Conservation (phyloP, 129 eudicot genomes). For the Pulicaria dysenterica region DNA sequence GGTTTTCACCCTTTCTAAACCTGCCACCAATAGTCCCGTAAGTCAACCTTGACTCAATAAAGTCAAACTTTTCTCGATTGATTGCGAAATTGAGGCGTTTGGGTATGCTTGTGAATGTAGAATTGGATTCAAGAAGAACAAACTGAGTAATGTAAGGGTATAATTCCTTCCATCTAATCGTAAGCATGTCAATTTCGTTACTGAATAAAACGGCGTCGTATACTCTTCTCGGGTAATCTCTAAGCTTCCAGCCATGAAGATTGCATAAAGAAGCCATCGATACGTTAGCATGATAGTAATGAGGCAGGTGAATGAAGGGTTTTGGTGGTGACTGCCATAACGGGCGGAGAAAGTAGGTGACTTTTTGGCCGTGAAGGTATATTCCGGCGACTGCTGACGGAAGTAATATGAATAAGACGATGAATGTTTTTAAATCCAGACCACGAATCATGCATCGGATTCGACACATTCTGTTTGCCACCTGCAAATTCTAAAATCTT, state of each 20-base stretch:
- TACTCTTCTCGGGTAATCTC: slow-evolving; percentile 70
- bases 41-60: slow-evolving; percentile 65
- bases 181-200: slow-evolving; percentile 79
- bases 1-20: slow-evolving; percentile 67
- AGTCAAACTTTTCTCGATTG: slow-evolving; percentile 53
- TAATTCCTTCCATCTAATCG: slow-evolving; percentile 70
- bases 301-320: slow-evolving; percentile 58
- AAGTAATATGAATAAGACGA: slow-evolving; percentile 41
- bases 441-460: slow-evolving; percentile 49
- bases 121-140: slow-evolving; percentile 72
- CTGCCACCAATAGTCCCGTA: slow-evolving; percentile 71
- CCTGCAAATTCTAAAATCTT: slow-evolving; percentile 21
- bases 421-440: slow-evolving; percentile 44
- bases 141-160: slow-evolving; percentile 75
- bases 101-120: slow-evolving; percentile 65
- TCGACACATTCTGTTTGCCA: slow-evolving; percentile 43
- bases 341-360: slow-evolving; percentile 66
- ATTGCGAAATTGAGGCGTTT: slow-evolving; percentile 50
- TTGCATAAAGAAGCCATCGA: slow-evolving; percentile 63
- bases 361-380: slow-evolving; percentile 66
- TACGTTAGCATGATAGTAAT: slow-evolving; percentile 61
- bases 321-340: slow-evolving; percentile 82
- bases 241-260: slow-evolving; percentile 73
- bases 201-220: slow-evolving; percentile 73
- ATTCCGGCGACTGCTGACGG: slow-evolving; percentile 48